Evolutionary conservation across 345 rosid species (phyloP).

Genomic region (Salix udensis): DNA sequence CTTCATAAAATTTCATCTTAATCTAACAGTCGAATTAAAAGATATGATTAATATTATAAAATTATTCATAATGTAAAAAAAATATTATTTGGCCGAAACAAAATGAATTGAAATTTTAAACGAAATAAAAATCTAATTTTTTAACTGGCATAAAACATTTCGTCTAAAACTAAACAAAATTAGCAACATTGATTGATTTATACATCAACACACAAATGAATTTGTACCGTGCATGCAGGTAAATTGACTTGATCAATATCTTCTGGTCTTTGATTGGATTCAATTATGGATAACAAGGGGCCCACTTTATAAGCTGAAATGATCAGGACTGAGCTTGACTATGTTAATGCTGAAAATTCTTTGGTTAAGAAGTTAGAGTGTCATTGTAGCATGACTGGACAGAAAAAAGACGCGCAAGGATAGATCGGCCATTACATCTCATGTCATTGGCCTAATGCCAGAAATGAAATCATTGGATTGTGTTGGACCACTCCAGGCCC

Average conservation of each 20-base stretch:
- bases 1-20: too few species aligned
- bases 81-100: too few species aligned
- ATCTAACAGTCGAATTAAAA: too few species aligned
- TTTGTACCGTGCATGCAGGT: neutral
- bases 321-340: neutral
- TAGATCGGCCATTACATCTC: too few species aligned
- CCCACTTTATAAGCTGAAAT: neutral
- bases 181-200: too few species aligned
- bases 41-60: too few species aligned
- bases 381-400: neutral
- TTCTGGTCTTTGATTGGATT: neutral
- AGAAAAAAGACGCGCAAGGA: neutral
- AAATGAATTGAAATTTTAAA: too few species aligned
- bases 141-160: too few species aligned
- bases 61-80: too few species aligned
- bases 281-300: neutral
- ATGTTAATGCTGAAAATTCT: neutral
- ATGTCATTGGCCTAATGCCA: too few species aligned
- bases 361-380: neutral
- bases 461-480: neutral
- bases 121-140: too few species aligned
- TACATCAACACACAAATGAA: too few species aligned
- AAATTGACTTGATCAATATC: neutral
- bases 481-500: neutral
- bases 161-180: accelerated